Base-by-base conservation (phyloP, 1,284 basidiomycete genomes). In the Agroathelia rolfsii region DNA sequence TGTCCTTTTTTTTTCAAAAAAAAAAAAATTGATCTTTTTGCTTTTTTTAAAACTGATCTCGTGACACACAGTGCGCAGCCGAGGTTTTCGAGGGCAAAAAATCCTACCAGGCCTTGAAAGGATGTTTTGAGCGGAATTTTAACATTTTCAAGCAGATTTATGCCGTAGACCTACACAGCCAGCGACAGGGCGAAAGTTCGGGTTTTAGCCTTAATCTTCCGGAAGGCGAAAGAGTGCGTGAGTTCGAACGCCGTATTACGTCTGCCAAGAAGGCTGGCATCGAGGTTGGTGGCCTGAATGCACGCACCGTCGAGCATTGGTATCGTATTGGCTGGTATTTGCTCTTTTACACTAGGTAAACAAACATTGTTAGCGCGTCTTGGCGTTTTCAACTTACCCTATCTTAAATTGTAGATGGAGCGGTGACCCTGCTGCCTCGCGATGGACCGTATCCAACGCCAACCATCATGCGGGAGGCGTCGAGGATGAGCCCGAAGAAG, bases 131-230 rank as follows among this genome's bases (percentile, higher is more conserved):
- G 47, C 76, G 80, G 44, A 83, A 82, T 41, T 78, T 83, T 42
- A 80, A 80, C 42, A 56, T 82, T 6, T 83, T 82, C 64, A 81
- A 78, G 50, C 79, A 83, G 50, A 77, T 83, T 23, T 75, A 76
- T 45, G 64, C 70, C 3, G 77, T 80, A 41, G 77, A 84, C 47
- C 56, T 51, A 11, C 76, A 62, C 42, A 66, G 73, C 28, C 49
- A 52, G 2, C 55, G 66, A 36, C 49, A 57, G 19, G 58, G 56
- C 6, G n/a, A n/a, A n/a, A n/a, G n/a, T n/a, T n/a, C n/a, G n/a
- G n/a, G n/a, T n/a, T n/a, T n/a, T n/a, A n/a, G n/a, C n/a, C n/a
- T n/a, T n/a, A 59, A 44, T 29, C 48, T 50, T 21, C 58, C 55
- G 21, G 74, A 77, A 41, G 65, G 66, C 3, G 76, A 77, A 40